Evolutionary conservation across 805 yeast genomes (phyloP), one percentile per base, ranked within the genome.

Genomic region (Limtongia smithiae): DNA sequence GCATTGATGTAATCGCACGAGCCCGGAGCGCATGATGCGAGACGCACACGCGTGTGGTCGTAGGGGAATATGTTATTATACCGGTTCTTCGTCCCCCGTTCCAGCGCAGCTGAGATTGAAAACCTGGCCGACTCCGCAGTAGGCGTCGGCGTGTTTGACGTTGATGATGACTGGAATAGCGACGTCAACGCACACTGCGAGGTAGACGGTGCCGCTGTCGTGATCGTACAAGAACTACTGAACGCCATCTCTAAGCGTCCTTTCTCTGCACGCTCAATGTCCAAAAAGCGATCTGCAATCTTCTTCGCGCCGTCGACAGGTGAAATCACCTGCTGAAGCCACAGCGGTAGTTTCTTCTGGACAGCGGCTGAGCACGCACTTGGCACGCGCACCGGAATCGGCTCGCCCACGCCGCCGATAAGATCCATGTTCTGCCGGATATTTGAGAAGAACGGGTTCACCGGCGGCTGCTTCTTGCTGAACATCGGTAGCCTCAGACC

Each of bases 41-140:
- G 69, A 51, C 77, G 78, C 11, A 91, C 96, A 50, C 96, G 72
- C 3, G 94, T 78, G 61, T 85, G 91, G 62, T 86, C 94, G 66
- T 79, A 90, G 3, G 95, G 89, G 61, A 85, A 83, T 37, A 90
- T 85, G 65, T 90, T 95, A 60, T 85, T 84, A 71, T 90, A 90
- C 51, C 97, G 70, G 66, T 90, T 88, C 62, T 89, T 89, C 45
- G 75, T 66, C 22, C 94, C 91, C 37, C 81, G 73, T 65, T 88
- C 95, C 36, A 89, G 81, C 5, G 96, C 96, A 4, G 83, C 79
- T 3, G 37, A 15, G 22, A 52, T 52, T 12, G 49, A 39, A 21
- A 41, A 50, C 34, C 35, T 37, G 18, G 12, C 18, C 3, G 27
- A 32, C 2, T 31, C 37, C 31, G 27, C 28, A 9, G 9, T 9